Conservation (phyloP, 2,329 filamentous ascomycete genomes). For the Juglanconis oblonga region DNA sequence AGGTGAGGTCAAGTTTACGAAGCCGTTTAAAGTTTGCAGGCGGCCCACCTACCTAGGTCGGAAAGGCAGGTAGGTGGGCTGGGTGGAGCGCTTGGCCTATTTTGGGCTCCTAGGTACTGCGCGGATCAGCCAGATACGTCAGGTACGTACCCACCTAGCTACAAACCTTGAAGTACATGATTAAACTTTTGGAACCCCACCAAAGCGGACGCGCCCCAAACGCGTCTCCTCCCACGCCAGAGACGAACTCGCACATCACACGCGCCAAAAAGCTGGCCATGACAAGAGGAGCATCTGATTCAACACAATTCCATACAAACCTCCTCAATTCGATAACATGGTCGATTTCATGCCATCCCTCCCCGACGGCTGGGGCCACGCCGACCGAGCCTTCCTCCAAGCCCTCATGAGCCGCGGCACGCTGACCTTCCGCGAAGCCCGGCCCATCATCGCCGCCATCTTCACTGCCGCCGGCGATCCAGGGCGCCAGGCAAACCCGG, state of each 20-base stretch:
- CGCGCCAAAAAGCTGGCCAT: no score
- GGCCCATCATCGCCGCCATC: constrained; percentile 73
- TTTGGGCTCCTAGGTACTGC: no score
- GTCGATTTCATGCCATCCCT: constrained; percentile 31
- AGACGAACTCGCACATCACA: neutral
- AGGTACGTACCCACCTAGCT: no score
- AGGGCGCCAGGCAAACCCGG: constrained; percentile 42
- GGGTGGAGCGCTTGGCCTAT: no score
- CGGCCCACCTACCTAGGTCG: no score
- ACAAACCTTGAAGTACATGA: neutral
- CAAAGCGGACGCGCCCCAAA: no score
- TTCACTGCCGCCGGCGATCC: constrained; percentile 50
- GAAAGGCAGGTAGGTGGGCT: no score
- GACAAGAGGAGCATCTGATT: no score
- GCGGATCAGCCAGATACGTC: no score
- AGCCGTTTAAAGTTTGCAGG: no score
- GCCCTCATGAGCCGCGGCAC: constrained; percentile 76
- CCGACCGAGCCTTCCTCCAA: constrained; percentile 86
- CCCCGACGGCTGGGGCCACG: constrained; percentile 48
- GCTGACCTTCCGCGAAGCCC: constrained; percentile 72
- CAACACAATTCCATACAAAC: no score
- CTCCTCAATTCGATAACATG: neutral
- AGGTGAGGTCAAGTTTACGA: no score
- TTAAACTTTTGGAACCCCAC: neutral
- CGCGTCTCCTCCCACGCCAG: neutral